Conservation (phyloP, 2,329 filamentous ascomycete genomes). For the Xylaria sp. region DNA sequence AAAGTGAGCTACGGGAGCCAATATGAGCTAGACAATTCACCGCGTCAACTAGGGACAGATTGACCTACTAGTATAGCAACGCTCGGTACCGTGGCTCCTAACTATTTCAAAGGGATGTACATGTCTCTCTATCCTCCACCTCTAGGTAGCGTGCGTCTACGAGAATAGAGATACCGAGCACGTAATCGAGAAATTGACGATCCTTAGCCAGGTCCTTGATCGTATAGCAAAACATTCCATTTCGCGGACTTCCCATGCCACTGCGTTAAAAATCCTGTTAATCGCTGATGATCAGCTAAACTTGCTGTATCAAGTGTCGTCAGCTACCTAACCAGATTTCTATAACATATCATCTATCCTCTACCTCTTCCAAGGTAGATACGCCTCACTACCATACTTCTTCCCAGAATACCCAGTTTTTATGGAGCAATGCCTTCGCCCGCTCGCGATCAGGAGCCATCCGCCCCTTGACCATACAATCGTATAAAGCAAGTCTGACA, state of each 20-base stretch:
- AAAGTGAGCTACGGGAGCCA: too few species aligned
- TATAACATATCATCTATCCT: neutral
- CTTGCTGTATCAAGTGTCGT: neutral
- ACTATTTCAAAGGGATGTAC: too few species aligned
- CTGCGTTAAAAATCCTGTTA: neutral
- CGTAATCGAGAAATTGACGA: neutral
- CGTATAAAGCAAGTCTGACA: conserved; percentile 63
- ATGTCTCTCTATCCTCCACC: neutral
- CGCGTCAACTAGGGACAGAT: too few species aligned
- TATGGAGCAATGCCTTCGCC: conserved; percentile 51
- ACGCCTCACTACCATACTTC: conserved; percentile 64
- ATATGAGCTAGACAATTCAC: too few species aligned
- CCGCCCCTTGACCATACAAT: conserved; percentile 57
- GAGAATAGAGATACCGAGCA: neutral
- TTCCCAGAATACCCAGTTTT: conserved; percentile 59
- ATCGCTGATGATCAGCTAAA: neutral
- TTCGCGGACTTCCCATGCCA: neutral
- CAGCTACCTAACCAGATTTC: neutral
- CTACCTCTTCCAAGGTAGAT: too few species aligned
- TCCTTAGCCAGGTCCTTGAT: neutral
- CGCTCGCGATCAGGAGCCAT: conserved; percentile 50
- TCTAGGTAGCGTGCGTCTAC: neutral
- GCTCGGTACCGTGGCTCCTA: too few species aligned
- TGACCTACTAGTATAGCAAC: too few species aligned
- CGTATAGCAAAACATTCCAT: neutral